Conservation (phyloP, 768 basidiomycete genomes). For the Suillus cothurnatus region DNA sequence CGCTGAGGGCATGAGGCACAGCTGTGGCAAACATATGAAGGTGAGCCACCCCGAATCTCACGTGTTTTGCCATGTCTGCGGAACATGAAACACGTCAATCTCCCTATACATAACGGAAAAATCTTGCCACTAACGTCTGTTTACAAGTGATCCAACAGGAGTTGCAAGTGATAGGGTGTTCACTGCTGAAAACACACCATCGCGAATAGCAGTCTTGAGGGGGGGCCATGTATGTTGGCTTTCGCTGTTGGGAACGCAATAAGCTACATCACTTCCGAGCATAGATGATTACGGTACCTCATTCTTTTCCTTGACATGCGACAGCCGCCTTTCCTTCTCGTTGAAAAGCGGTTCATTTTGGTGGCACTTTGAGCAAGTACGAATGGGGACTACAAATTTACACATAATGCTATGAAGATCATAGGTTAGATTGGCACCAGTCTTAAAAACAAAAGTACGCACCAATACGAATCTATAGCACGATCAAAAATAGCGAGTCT, state of each 20-base stretch:
- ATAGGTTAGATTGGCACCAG: not conserved
- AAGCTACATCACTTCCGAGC: not conserved
- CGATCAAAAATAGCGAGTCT: not conserved
- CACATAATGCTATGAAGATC: constrained; percentile 23
- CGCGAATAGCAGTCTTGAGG: constrained; percentile 35
- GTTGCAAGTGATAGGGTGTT: constrained; percentile 25
- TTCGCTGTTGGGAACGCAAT: constrained; percentile 13
- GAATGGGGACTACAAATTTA: constrained; percentile 32
- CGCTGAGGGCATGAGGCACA: constrained; percentile 24
- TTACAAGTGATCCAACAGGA: not conserved
- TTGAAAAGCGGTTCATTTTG: constrained; percentile 29
- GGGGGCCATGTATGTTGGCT: constrained; percentile 29
- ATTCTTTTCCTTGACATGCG: constrained; percentile 20
- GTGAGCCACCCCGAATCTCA: constrained; percentile 31
- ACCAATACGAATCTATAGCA: not conserved
- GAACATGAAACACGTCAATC: not conserved
- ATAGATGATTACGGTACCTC: constrained; percentile 17
- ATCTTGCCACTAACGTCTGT: not conserved
- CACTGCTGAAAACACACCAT: constrained; percentile 30
- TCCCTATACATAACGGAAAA: not conserved
- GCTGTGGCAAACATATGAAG: constrained; percentile 30
- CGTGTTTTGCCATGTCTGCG: constrained; percentile 32
- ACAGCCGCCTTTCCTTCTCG: constrained; percentile 15
- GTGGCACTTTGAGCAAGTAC: constrained; percentile 33
- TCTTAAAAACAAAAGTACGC: not conserved